Evolutionary conservation across 2,329 filamentous ascomycete genomes (phyloP).

Genomic region (Neopestalotiopsis rosae): DNA sequence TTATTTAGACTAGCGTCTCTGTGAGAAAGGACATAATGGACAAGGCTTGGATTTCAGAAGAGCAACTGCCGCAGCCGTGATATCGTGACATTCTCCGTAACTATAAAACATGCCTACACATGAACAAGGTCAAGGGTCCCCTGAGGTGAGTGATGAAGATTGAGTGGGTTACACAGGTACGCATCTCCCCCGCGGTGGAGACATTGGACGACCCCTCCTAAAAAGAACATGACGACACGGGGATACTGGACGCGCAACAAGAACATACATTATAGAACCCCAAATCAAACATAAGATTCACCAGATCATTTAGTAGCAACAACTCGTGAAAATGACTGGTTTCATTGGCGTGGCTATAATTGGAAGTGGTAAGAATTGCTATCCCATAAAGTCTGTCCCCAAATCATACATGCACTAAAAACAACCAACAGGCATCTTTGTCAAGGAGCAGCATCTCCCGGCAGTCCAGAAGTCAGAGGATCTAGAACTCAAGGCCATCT

Average conservation of each 20-base stretch:
- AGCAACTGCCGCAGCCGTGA: not conserved
- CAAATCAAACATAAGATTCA: not conserved
- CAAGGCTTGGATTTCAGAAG: not conserved
- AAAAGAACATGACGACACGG: not conserved
- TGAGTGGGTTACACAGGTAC: not conserved
- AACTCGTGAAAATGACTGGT: conserved; percentile 1
- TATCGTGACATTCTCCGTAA: not conserved
- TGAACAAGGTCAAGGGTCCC: not conserved
- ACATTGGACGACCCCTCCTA: not conserved
- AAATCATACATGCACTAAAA: not conserved
- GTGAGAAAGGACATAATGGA: conserved; percentile 12
- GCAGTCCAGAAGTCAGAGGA: conserved; percentile 52
- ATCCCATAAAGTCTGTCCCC: not conserved
- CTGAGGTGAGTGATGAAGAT: not conserved
- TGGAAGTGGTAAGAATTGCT: conserved; percentile 16
- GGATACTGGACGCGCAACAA: not conserved
- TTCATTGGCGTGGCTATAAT: conserved; percentile 21
- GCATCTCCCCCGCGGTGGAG: conserved; percentile 1
- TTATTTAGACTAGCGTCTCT: conserved; percentile 16
- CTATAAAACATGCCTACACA: no score
- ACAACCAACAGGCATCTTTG: conserved; percentile 52
- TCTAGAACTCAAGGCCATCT: conserved; percentile 59
- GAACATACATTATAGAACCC: not conserved
- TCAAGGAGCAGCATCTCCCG: conserved; percentile 59
- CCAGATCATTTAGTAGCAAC: not conserved